phyloP scores from a whole-genome alignment of 768 basidiomycete species.

The Trametes gibbosa region DNA sequence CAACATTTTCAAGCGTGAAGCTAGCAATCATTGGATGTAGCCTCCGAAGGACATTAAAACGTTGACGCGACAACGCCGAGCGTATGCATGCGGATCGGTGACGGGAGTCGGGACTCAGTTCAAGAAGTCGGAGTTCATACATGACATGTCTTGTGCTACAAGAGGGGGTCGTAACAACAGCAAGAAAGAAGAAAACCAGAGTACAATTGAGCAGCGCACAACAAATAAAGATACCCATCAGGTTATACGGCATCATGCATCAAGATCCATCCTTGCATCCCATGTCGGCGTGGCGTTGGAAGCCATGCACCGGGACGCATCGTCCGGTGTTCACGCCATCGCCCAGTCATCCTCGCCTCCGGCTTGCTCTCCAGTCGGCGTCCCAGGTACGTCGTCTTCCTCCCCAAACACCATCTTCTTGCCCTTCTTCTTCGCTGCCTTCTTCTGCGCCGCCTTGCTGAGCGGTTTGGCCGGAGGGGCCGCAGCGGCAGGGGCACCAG shows the following conservation, averaged over 20 bases:
- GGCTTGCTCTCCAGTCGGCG: background rate
- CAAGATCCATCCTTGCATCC: background rate
- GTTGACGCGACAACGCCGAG: too few relatives aligned
- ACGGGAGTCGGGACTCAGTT: too few relatives aligned
- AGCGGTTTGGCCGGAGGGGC: background rate
- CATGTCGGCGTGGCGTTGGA: too few relatives aligned
- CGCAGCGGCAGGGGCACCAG: conserved; percentile 1
- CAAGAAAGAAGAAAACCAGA: background rate
- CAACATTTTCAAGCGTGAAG: too few relatives aligned
- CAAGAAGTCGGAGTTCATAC: too few relatives aligned
- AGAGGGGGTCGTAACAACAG: background rate
- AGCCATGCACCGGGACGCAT: too few relatives aligned
- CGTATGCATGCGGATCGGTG: too few relatives aligned
- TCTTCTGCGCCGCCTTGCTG: conserved; percentile 13
- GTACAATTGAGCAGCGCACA: background rate
- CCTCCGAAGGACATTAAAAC: too few relatives aligned
- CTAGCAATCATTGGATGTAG: too few relatives aligned
- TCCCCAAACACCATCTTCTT: conserved; percentile 2
- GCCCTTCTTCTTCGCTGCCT: conserved; percentile 18
- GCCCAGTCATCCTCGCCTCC: conserved; percentile 3
- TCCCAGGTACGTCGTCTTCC: conserved; percentile 2
- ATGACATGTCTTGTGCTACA: background rate
- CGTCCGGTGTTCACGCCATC: background rate
- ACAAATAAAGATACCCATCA: conserved; percentile 1
- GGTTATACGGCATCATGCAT: conserved; percentile 7